Percentiles rank a stretch among this genome's conserved stretches.
phyloP scores from a whole-genome alignment of 495 filamentous ascomycete genomes.

The Pseudoneurospora amorphoporcata region DNA sequence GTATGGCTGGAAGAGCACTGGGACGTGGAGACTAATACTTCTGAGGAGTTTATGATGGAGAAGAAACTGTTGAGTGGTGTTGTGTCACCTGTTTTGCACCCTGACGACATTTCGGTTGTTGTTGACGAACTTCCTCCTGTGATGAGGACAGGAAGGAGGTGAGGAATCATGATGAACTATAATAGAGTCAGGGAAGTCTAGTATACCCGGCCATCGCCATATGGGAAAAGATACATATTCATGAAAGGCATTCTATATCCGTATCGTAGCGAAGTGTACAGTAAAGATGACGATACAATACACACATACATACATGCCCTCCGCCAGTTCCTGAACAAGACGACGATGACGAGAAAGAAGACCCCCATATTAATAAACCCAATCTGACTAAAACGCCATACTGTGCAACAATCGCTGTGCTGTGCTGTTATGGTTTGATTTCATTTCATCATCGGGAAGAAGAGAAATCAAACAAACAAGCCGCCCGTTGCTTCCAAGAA shows the following conservation, averaged over 20 bases:
- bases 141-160: background rate
- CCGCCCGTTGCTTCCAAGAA: background rate
- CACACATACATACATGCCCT: background rate
- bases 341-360: background rate
- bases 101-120: background rate
- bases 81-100: background rate
- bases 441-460: background rate
- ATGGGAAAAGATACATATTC: background rate
- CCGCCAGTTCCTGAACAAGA: background rate
- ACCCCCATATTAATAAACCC: background rate
- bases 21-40: slow-evolving; percentile 55
- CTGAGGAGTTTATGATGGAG: slow-evolving; percentile 93
- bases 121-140: background rate
- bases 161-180: background rate
- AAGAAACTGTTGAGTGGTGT: slow-evolving; percentile 65
- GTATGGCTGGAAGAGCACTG: slow-evolving; percentile 86
- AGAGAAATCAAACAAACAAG: background rate
- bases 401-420: background rate
- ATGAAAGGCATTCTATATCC: background rate
- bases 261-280: background rate
- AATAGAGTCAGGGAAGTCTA: background rate
- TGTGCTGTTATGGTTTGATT: background rate
- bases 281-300: background rate
- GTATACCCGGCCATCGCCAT: background rate
- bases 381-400: background rate